Base-by-base conservation (phyloP, 495 filamentous ascomycete genomes). In the Penicillium nucicola region DNA sequence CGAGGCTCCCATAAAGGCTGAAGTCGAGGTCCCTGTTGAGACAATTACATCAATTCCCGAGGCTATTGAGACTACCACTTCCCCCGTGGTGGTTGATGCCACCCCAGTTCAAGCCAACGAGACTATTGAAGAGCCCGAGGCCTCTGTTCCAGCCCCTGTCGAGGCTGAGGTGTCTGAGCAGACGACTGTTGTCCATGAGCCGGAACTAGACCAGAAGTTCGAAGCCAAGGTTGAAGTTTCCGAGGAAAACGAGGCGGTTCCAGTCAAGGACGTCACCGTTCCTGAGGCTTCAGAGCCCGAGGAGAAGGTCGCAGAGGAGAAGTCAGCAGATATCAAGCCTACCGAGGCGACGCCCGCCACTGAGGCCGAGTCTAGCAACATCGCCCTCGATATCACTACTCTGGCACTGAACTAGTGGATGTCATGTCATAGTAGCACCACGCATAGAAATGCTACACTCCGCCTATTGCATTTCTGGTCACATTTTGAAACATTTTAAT, bases 321-420 rank as follows among this genome's bases (percentile, higher is more conserved):
- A 37, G 1, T 12, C 30, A 11, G 20, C 45, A 9, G 55, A 50
- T 12, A 6, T 39, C 19, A 31, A 37, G 22, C 13, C 18, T 9
- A 25, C 47, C 19, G 52, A 55, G 17, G 18, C 11, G 5, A 12
- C 22, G 18, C 30, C 50, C 9, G 37, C 41, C n/a, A 5, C 50
- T 18, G 50, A 54, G 50, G 22, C 35, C 14, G 55, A 65, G 43
- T 41, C 57, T 9, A 45, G 56, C 35, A 58, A 60, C 13, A 55
- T 58, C 33, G 64, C 65, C 30, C 53, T 69, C 50, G 67, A 70
- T 42, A 61, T 68, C 43, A 58, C 49, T 38, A 64, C 50, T 20
- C 53, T 65, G 42, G 46, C 66, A 15, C 50, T 70, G 43, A 60
- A 58, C 48, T 68, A 58, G 20, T 28, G 25, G 25, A 28, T 28